phyloP scores from a whole-genome alignment of 768 basidiomycete genomes.

The Podaxis sp. region DNA sequence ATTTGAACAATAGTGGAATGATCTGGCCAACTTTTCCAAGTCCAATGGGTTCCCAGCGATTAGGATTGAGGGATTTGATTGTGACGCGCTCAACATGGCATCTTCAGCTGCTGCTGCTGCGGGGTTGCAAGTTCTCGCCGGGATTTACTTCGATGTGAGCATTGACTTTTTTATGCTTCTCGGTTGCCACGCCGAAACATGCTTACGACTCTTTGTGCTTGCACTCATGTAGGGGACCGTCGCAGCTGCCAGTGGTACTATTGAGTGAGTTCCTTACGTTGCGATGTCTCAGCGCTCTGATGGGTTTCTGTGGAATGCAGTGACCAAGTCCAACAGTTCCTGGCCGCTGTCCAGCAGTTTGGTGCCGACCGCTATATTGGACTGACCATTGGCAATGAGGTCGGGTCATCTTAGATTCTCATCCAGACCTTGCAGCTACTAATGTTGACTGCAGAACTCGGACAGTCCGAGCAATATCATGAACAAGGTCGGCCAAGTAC shows the following conservation, averaged over 20 bases:
- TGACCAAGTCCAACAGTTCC: slow-evolving; percentile 31
- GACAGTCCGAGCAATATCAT: slow-evolving; percentile 29
- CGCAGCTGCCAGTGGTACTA: slow-evolving; percentile 19
- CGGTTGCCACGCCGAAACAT: background rate
- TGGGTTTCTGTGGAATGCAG: slow-evolving; percentile 15
- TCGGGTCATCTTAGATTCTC: slow-evolving; percentile 1
- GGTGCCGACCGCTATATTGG: slow-evolving; percentile 29
- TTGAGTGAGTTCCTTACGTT: slow-evolving; percentile 22
- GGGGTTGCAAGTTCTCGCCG: slow-evolving; percentile 29
- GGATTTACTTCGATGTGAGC: slow-evolving; percentile 27
- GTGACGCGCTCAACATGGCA: slow-evolving; percentile 29
- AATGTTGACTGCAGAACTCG: slow-evolving; percentile 18
- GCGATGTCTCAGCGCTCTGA: background rate
- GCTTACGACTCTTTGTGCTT: background rate
- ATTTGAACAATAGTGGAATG: slow-evolving; percentile 26
- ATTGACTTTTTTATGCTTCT: background rate
- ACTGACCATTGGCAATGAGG: slow-evolving; percentile 35
- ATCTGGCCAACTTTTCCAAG: slow-evolving; percentile 25
- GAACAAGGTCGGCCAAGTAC: slow-evolving; percentile 30
- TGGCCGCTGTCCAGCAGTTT: slow-evolving; percentile 24
- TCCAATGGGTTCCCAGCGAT: slow-evolving; percentile 28
- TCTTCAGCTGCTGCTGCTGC: slow-evolving; percentile 28
- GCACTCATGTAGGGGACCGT: slow-evolving; percentile 23
- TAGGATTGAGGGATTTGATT: slow-evolving; percentile 32
- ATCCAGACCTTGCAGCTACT: background rate